Base-by-base conservation (phyloP, 371 early-diverging fungal genomes). In the Dipsacomyces acuminosporus region DNA sequence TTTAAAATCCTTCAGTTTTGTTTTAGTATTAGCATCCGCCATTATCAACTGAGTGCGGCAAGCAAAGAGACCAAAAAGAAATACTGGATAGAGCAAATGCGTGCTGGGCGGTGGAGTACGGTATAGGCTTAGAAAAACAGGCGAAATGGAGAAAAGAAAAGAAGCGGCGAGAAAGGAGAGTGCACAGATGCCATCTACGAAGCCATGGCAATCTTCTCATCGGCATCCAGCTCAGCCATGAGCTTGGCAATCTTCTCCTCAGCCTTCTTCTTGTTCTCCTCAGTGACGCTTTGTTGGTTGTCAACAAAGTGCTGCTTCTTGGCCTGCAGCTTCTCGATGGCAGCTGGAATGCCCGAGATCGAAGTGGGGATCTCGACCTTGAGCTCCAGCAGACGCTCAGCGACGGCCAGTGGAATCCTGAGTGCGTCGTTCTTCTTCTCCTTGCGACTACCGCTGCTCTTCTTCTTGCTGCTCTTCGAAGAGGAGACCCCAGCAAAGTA, bases 241-340 rank as follows among this genome's bases (percentile, higher is more conserved):
- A 89, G 75, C 48, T 80, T 81, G 26, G 82, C 82, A 52, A 91
- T 87, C 77, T 84, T 86, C 48, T 82, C 90, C 72, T 92, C 87
- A 23, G 91, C 94, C 76, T 85, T 85, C 64, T 77, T 82, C 81
- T 86, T 90, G 78, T 92, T 93, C 64, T 86, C 86, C 13, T 74
- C 84, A 33, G 94, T 93, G 14, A 77, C 84, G 54, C 76, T 79
- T 24, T 80, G 86, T 75, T 91, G 91, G 72, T 86, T 85, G 44
- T 81, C 82, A 45, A 85, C 53, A 71, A 76, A 94, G 59, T 80
- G 76, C 19, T 78, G 73, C 72, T 81, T 86, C 73, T 86, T 85
- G 42, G 78, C 86, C 57, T 79, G 76, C 41, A 94, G 74, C 49
- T 82, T 81, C 34, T 80, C 82, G 57, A 94, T 75, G 17, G 92